Evolutionary conservation across 768 basidiomycete species (phyloP).

Genomic region (Coprinopsis marcescibilis): DNA sequence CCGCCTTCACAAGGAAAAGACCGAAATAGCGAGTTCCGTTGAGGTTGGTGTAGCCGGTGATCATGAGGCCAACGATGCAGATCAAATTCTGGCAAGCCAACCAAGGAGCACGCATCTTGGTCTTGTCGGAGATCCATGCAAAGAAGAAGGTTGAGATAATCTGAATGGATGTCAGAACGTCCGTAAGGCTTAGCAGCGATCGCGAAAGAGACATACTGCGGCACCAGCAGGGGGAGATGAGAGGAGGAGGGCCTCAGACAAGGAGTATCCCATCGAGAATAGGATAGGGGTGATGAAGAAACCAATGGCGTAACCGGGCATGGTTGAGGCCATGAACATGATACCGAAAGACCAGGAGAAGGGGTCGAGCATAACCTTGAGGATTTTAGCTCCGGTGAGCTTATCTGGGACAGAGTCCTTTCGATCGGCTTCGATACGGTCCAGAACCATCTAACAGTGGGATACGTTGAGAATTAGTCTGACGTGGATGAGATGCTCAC

Average conservation of each 20-base stretch:
- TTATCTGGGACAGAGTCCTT: slow-evolving; percentile 32
- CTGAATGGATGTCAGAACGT: slow-evolving; percentile 15
- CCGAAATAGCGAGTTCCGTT: slow-evolving; percentile 30
- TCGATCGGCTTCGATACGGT: slow-evolving; percentile 32
- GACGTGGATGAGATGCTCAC: no score
- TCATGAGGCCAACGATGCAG: slow-evolving; percentile 26
- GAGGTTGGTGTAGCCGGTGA: slow-evolving; percentile 24
- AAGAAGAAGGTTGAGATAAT: slow-evolving; percentile 30
- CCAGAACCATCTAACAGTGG: slow-evolving; percentile 26
- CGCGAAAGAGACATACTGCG: slow-evolving; percentile 18
- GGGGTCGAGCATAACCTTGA: slow-evolving; percentile 31
- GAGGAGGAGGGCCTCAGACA: slow-evolving; percentile 24
- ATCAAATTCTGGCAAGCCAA: slow-evolving; percentile 27
- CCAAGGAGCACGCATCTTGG: slow-evolving; percentile 27
- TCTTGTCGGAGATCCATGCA: slow-evolving; percentile 33
- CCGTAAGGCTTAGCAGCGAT: background rate
- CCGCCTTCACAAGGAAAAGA: slow-evolving; percentile 29
- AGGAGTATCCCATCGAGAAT: slow-evolving; percentile 27
- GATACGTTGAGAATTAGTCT: no score
- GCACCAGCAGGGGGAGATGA: slow-evolving; percentile 30
- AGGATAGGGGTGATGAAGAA: slow-evolving; percentile 33
- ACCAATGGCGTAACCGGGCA: slow-evolving; percentile 18
- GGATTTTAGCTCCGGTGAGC: slow-evolving; percentile 24
- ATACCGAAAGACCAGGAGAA: slow-evolving; percentile 31
- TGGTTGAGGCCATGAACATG: slow-evolving; percentile 3